A percentile compares a stretch with the other conserved stretches of the same genome.
These are phyloP conservation scores for Citrullus amarus DNA, from an alignment of 306 rosid genomes.

Conservation along the genomic window DNA sequence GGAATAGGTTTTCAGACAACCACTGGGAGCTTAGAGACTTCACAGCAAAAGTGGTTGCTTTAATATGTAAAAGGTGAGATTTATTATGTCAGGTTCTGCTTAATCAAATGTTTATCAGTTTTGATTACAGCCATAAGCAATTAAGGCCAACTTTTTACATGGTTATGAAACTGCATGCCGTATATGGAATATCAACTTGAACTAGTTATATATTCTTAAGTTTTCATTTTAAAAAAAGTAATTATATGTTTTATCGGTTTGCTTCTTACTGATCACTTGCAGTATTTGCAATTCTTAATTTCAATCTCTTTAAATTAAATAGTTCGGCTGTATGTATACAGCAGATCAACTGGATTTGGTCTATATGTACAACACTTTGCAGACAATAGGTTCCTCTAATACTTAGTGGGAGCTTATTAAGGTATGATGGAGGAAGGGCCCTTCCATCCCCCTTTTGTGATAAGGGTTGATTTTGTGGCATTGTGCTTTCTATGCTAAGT, in stretches of 20 bases:
- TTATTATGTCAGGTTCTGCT: background rate
- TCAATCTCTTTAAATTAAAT: background rate
- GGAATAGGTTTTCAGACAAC: constrained; percentile 60
- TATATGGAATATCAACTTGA: background rate
- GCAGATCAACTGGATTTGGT: background rate
- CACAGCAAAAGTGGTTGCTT: constrained; percentile 61
- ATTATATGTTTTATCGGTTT: background rate
- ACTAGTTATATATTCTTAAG: background rate
- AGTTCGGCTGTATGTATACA: background rate
- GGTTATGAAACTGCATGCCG: background rate
- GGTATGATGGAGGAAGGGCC: background rate
- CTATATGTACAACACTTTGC: background rate
- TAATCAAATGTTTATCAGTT: background rate
- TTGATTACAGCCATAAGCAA: background rate
- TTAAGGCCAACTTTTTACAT: background rate
- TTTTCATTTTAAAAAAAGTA: no score
- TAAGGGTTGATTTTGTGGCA: background rate
- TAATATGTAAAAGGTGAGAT: constrained; percentile 71
- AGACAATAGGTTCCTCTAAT: background rate
- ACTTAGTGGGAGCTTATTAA: background rate
- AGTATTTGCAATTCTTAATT: background rate
- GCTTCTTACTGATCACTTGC: background rate
- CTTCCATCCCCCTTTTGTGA: background rate
- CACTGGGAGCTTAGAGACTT: constrained; percentile 96
- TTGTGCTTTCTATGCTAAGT: background rate